These are phyloP conservation scores for Sporisorium exsertum DNA, from an alignment of 1,284 basidiomycete species.

Conservation along the genomic window DNA sequence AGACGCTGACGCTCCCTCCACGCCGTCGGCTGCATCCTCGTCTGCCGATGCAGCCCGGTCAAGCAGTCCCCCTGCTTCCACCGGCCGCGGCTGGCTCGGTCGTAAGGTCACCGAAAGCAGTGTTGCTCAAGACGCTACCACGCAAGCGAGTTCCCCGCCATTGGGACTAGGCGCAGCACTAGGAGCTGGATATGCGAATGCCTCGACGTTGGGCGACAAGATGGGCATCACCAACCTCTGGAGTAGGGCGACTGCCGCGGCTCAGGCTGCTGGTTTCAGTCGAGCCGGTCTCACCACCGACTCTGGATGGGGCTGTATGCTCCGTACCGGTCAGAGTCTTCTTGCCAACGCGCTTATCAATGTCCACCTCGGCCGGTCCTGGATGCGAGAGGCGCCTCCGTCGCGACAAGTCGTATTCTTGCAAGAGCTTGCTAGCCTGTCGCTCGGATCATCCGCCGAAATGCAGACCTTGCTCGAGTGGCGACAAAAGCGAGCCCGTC, in stretches of 20 bases:
- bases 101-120: constrained; percentile 38
- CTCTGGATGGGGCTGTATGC: constrained; percentile 98
- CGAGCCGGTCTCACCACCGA: constrained; percentile 84
- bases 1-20: constrained; percentile 3
- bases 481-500: constrained; percentile 24
- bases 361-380: constrained; percentile 78
- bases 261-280: constrained; percentile 58
- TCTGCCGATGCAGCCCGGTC: constrained; percentile 15
- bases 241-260: constrained; percentile 60
- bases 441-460: constrained; percentile 19
- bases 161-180: constrained; percentile 35
- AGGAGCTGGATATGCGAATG: constrained; percentile 32
- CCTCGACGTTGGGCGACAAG: constrained; percentile 56
- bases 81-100: constrained; percentile 44
- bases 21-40: constrained; percentile 7
- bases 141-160: constrained; percentile 15
- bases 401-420: constrained; percentile 21
- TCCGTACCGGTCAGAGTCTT: constrained; percentile 91
- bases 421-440: constrained; percentile 21
- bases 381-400: constrained; percentile 46
- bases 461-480: constrained; percentile 18
- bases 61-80: constrained; percentile 24
- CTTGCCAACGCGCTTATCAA: constrained; percentile 88
- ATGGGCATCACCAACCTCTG: constrained; percentile 63
- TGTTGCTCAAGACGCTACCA: constrained; percentile 16